These are phyloP conservation scores for Aspergillus ruber DNA, from an alignment of 2,329 filamentous ascomycete genomes.

Conservation along the genomic window DNA sequence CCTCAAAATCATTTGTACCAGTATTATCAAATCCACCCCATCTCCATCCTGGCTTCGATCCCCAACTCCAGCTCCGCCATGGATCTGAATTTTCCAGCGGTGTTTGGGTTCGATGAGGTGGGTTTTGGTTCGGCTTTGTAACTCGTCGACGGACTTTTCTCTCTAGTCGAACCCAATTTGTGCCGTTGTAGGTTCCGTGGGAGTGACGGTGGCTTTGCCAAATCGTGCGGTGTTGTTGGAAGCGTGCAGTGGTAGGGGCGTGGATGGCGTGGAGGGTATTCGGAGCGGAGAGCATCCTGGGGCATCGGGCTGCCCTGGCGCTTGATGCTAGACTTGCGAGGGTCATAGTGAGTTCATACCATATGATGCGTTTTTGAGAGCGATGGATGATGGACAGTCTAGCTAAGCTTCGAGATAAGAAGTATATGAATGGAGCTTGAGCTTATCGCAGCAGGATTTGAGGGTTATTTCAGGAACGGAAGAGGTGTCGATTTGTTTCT, in stretches of 20 bases:
- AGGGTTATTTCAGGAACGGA: too few relatives aligned
- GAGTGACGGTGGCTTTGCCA: not conserved
- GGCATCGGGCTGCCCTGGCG: not conserved
- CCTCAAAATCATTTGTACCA: slow-evolving; percentile 11
- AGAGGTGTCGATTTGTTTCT: too few relatives aligned
- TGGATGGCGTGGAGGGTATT: not conserved
- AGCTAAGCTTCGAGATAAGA: not conserved
- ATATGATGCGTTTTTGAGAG: not conserved
- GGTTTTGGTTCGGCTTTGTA: not conserved
- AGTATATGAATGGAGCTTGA: not conserved
- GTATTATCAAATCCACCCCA: not conserved
- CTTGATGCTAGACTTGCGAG: not conserved
- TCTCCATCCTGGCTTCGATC: slow-evolving; percentile 5
- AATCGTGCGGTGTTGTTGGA: not conserved
- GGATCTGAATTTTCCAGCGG: not conserved
- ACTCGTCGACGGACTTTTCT: not conserved
- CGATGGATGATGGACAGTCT: not conserved
- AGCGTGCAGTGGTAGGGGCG: not conserved
- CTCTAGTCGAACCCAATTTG: not conserved
- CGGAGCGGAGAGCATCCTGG: not conserved
- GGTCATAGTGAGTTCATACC: not conserved
- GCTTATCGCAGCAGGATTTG: too few relatives aligned
- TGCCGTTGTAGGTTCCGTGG: not conserved
- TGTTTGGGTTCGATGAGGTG: not conserved
- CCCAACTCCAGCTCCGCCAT: not conserved